These are phyloP conservation scores for Myrica gale DNA, from an alignment of 306 rosid species.

Conservation along the genomic window DNA sequence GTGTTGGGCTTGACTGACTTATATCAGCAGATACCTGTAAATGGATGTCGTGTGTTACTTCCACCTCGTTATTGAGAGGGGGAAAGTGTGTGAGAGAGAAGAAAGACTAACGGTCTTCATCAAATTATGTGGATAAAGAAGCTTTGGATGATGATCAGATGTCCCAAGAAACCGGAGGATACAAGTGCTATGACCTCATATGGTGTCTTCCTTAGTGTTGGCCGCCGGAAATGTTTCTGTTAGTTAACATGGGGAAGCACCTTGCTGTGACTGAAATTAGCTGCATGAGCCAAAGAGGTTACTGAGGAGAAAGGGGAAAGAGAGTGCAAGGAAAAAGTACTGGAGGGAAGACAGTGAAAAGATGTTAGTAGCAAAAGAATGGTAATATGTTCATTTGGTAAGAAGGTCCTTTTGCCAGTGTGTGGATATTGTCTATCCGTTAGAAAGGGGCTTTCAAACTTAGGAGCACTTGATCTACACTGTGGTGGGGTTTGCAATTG, in stretches of 20 bases:
- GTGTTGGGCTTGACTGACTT: neutral
- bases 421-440: neutral
- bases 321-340: neutral
- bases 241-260: neutral
- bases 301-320: neutral
- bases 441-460: neutral
- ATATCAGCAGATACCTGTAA: neutral
- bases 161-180: neutral
- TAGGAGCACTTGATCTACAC: neutral
- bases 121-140: neutral
- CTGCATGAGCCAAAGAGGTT: constrained; percentile 5
- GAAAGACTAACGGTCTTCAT: neutral
- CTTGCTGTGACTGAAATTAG: neutral
- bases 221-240: neutral
- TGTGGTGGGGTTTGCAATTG: neutral
- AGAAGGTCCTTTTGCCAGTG: neutral
- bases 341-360: no score
- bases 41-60: no score
- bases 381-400: neutral
- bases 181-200: neutral
- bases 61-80: no score
- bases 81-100: no score
- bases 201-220: neutral
- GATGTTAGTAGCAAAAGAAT: no score
- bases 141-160: neutral